phyloP scores from a whole-genome alignment of 2,329 filamentous ascomycete genomes.

The Colletotrichum sp. region DNA sequence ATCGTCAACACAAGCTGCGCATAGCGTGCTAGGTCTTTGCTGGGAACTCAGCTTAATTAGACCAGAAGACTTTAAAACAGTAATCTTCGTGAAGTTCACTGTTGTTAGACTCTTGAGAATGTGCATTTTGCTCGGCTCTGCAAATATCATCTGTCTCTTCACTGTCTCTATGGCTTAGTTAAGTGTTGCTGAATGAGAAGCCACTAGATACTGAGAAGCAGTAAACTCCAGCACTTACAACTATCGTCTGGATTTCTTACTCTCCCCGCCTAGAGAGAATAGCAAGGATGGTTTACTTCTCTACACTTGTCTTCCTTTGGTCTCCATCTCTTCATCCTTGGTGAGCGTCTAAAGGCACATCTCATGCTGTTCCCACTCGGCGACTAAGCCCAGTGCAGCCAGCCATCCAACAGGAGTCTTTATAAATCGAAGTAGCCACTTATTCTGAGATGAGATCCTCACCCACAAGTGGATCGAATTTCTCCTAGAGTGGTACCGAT shows the following conservation, averaged over 20 bases:
- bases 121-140: too few relatives aligned
- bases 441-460: fast-evolving
- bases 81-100: fast-evolving
- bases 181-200: too few relatives aligned
- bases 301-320: too few relatives aligned
- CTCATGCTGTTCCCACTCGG: too few relatives aligned
- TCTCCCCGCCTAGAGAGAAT: neutral
- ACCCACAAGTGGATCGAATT: fast-evolving
- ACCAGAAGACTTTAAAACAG: neutral
- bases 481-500: neutral
- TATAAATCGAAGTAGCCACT: neutral
- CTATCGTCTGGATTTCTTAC: fast-evolving
- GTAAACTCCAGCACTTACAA: fast-evolving
- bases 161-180: too few relatives aligned
- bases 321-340: neutral
- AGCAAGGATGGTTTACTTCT: fast-evolving
- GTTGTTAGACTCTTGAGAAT: neutral
- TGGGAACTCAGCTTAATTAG: fast-evolving
- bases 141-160: too few relatives aligned
- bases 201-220: neutral
- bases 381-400: neutral
- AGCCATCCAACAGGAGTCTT: neutral
- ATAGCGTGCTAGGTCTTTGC: fast-evolving
- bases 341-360: too few relatives aligned
- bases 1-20: neutral